Evolutionary conservation across 2,329 filamentous ascomycete species (phyloP).

Genomic region (Fusarium agapanthi): DNA sequence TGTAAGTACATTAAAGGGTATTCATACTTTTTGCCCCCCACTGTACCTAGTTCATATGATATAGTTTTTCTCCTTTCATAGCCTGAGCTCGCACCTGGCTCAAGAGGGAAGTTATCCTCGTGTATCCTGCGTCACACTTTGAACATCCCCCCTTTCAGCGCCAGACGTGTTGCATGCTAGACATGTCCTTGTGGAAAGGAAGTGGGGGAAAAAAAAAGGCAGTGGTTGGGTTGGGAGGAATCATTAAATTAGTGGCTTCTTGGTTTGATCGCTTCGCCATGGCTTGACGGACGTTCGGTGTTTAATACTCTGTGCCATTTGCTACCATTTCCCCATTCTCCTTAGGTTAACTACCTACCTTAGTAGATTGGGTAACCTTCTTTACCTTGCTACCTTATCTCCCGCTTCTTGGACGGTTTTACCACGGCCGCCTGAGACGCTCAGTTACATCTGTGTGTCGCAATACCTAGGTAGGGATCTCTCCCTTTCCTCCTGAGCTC

Average conservation of each 20-base stretch:
- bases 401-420: not conserved
- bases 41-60: too few relatives aligned
- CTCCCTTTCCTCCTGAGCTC: not conserved
- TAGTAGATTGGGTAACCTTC: not conserved
- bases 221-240: not conserved
- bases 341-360: not conserved
- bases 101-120: slow-evolving; percentile 26
- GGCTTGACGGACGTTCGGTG: not conserved
- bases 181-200: slow-evolving; percentile 9
- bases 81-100: not conserved
- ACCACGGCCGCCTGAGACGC: slow-evolving; percentile 2
- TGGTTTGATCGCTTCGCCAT: not conserved
- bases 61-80: not conserved
- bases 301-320: not conserved
- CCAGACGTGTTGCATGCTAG: not conserved
- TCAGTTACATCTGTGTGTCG: not conserved
- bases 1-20: too few relatives aligned
- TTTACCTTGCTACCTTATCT: not conserved
- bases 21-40: too few relatives aligned
- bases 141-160: not conserved
- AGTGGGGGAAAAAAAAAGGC: not conserved
- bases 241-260: not conserved
- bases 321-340: not conserved
- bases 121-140: slow-evolving; percentile 2
- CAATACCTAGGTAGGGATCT: not conserved